phyloP scores from a whole-genome alignment of 176 grass and related monocot species.

The Oryza glumipatula region DNA sequence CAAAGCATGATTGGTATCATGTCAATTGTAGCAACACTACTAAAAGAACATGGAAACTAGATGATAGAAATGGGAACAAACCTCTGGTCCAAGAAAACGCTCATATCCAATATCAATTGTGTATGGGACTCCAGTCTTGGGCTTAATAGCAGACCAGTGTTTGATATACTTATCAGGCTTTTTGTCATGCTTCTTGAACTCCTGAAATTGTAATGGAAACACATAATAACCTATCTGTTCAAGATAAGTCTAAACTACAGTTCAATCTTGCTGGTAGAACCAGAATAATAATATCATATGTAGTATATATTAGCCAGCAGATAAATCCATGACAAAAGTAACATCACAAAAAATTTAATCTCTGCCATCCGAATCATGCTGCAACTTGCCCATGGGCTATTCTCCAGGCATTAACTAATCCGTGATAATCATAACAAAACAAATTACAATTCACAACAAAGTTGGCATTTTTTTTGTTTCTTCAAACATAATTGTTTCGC shows the following conservation, averaged over 20 bases:
- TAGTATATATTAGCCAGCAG: slow-evolving; percentile 34
- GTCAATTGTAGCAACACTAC: slow-evolving; percentile 5
- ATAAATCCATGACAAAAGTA: neutral
- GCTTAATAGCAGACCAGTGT: slow-evolving; percentile 83
- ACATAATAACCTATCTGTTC: slow-evolving; percentile 23
- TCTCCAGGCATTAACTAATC: neutral
- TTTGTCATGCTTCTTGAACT: slow-evolving; percentile 87
- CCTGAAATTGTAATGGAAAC: slow-evolving; percentile 57
- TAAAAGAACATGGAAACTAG: neutral
- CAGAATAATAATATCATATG: neutral
- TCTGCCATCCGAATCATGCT: neutral
- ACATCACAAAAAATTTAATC: slow-evolving; percentile 14
- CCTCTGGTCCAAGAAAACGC: slow-evolving; percentile 98
- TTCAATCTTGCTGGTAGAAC: neutral
- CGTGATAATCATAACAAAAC: neutral
- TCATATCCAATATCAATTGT: slow-evolving; percentile 96
- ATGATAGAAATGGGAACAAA: slow-evolving; percentile 48
- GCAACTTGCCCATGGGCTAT: neutral
- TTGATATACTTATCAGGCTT: slow-evolving; percentile 94
- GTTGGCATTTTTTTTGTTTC: neutral
- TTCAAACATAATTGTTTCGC: too few species aligned
- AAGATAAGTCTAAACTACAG: neutral
- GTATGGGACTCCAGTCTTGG: slow-evolving; percentile 86
- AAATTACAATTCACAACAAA: neutral
- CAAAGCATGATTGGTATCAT: neutral